Percentiles rank a stretch among this genome's conserved stretches.
phyloP scores from a whole-genome alignment of 495 filamentous ascomycete species.

The Cryomyces antarcticus region DNA sequence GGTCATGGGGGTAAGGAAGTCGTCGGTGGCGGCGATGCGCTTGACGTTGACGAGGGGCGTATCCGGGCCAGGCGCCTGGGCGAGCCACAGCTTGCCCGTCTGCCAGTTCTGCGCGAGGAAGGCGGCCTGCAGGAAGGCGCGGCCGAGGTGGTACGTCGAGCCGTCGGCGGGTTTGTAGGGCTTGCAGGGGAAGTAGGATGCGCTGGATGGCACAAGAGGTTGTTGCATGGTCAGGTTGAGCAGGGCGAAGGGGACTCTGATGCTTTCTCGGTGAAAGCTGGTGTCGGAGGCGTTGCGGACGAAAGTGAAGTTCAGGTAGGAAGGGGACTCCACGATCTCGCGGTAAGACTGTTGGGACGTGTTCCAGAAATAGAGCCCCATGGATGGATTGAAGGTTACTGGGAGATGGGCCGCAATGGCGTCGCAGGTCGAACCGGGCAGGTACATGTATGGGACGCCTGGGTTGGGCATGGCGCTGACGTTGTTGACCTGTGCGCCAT shows the following conservation, averaged over 20 bases:
- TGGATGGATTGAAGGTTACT: conserved; percentile 18
- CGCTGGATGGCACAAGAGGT: conserved; percentile 24
- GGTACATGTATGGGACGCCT: conserved; percentile 26
- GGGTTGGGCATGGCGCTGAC: conserved; percentile 10
- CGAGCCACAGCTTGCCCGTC: background rate
- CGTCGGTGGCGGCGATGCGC: background rate
- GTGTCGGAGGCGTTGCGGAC: conserved; percentile 4
- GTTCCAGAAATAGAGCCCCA: conserved; percentile 33
- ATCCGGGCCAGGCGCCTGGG: conserved; percentile 1
- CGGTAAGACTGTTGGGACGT: conserved; percentile 20
- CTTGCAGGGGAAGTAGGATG: conserved; percentile 33
- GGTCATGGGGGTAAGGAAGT: background rate
- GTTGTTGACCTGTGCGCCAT: background rate
- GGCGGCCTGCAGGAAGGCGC: conserved; percentile 36
- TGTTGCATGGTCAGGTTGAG: conserved; percentile 29
- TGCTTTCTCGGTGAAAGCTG: conserved; percentile 19
- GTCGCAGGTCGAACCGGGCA: conserved; percentile 29
- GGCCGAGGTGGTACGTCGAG: conserved; percentile 22
- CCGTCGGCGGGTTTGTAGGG: conserved; percentile 19
- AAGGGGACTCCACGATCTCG: conserved; percentile 25
- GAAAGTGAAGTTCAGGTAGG: conserved; percentile 31
- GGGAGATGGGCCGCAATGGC: conserved; percentile 26
- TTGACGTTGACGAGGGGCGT: background rate
- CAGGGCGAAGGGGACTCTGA: conserved; percentile 33
- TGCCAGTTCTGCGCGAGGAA: conserved; percentile 32